A percentile compares a stretch with the other conserved stretches of the same genome.
Conservation (phyloP, 2,329 filamentous ascomycete species). For the Aspergillus ibericus region DNA sequence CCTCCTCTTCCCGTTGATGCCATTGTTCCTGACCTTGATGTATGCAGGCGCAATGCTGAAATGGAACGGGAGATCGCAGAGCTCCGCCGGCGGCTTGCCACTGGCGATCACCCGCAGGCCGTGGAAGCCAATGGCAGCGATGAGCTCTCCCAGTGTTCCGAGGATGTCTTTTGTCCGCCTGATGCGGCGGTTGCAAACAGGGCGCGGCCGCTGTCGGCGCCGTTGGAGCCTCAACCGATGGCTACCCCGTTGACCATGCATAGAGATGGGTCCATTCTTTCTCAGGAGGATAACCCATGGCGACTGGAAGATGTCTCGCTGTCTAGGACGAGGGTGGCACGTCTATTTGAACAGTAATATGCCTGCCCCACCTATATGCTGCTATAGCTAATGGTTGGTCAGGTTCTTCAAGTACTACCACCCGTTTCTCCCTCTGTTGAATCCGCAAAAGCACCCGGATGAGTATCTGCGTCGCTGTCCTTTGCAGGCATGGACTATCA, state of each 20-base stretch:
- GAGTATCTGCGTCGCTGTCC: slow-evolving; percentile 58
- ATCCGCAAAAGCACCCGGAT: slow-evolving; percentile 54
- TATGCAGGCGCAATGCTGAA: slow-evolving; percentile 59
- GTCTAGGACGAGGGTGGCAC: slow-evolving; percentile 38
- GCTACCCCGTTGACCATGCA: slow-evolving; percentile 36
- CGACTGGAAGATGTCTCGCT: slow-evolving; percentile 51
- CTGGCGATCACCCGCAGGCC: slow-evolving; percentile 28
- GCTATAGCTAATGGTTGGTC: slow-evolving; percentile 25
- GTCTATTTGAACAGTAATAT: slow-evolving; percentile 46
- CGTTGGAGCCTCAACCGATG: slow-evolving; percentile 34
- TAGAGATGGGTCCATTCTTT: slow-evolving; percentile 34
- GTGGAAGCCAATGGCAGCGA: slow-evolving; percentile 30
- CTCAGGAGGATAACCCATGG: slow-evolving; percentile 45
- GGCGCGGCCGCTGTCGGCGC: slow-evolving; percentile 33
- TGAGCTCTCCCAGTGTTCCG: slow-evolving; percentile 35
- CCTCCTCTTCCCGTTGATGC: neutral
- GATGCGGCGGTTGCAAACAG: slow-evolving; percentile 30
- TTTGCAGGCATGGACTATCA: slow-evolving; percentile 64
- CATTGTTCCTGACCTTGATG: slow-evolving; percentile 10
- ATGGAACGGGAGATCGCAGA: slow-evolving; percentile 59
- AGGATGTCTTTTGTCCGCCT: slow-evolving; percentile 34
- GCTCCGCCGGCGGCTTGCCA: slow-evolving; percentile 46
- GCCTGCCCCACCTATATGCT: neutral
- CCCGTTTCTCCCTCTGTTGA: slow-evolving; percentile 62
- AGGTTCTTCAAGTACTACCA: slow-evolving; percentile 65